Base-by-base conservation (phyloP, 2,329 filamentous ascomycete genomes). In the Phialophora tarda region DNA sequence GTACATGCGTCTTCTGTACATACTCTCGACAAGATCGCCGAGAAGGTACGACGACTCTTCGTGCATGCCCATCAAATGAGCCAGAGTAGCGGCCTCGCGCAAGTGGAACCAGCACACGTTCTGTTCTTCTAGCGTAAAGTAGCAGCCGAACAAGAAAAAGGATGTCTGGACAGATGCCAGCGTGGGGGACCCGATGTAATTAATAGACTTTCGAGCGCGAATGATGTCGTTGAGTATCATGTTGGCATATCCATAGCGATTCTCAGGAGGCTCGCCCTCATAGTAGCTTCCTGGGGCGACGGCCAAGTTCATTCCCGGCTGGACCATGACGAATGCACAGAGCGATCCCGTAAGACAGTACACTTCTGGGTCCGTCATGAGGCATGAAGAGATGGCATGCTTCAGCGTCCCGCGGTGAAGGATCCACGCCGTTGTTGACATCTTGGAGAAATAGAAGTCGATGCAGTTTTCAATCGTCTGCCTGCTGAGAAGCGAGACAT, bases 61-160 rank as follows among this genome's bases (percentile, higher is more conserved):
- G 67, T 82, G 78, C 54, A 82, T 74, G 0, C 76, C 76, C 32
- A 82, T 72, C 0, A 78, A 77, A 59, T 81, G 79, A 5, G 77
- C 77, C 77, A 94, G 82, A 5, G 91, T 93, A 1, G 88, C 89
- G 5, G 90, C 89, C 77, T 95, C 91, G 28, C 91, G 87, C 10
- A 94, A 81, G 75, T 92, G 88, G 74, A 88, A 93, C 91, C 91
- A 94, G 1, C 90, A 91, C 76, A 88, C 88, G 69, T 90, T 88
- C 75, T 93, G 89, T 75, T 88, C 83, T 69, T 92, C 89, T 55
- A 91, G 80, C 44, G 87, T 89, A 67, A 90, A 89, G 75, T 89
- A 87, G 65, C 88, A 89, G 44, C 86, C 89, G 72, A 91, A 93
- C 28, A 94, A 76, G 76, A 94, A 93, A 77, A 91, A 92, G 62